Conservation (phyloP, 2,329 filamentous ascomycete genomes). For the Teratosphaeriaceae sp. region DNA sequence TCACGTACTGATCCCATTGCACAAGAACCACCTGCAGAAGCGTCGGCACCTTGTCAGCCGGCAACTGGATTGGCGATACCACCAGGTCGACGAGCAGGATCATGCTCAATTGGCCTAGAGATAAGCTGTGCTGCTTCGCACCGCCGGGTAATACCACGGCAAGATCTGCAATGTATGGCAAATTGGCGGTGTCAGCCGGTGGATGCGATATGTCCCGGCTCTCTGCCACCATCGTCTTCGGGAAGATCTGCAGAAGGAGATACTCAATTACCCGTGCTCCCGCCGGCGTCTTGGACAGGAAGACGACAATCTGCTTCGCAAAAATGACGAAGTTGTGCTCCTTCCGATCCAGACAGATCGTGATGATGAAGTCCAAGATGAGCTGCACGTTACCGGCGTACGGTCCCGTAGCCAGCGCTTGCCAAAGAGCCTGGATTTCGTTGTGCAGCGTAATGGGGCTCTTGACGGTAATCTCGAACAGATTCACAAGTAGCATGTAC, state of each 20-base stretch:
- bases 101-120: slow-evolving; percentile 83
- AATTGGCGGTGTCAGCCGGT: slow-evolving; percentile 63
- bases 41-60: slow-evolving; percentile 72
- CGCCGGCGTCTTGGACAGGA: slow-evolving; percentile 76
- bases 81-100: slow-evolving; percentile 94
- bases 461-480: slow-evolving; percentile 94
- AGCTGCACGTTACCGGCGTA: slow-evolving; percentile 91
- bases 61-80: slow-evolving; percentile 80
- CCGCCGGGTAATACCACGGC: slow-evolving; percentile 72
- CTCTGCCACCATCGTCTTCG: slow-evolving; percentile 95
- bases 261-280: slow-evolving; percentile 93
- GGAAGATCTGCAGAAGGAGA: slow-evolving; percentile 79
- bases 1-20: slow-evolving; percentile 95
- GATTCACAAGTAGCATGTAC: slow-evolving; percentile 89
- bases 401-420: slow-evolving; percentile 87
- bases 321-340: slow-evolving; percentile 99
- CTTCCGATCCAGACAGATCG: slow-evolving; percentile 81
- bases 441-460: slow-evolving; percentile 85
- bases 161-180: slow-evolving; percentile 89
- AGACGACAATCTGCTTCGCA: slow-evolving; percentile 96
- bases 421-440: slow-evolving; percentile 95
- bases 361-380: slow-evolving; percentile 94
- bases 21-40: slow-evolving; percentile 87
- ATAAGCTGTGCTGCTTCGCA: slow-evolving; percentile 80
- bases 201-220: slow-evolving; percentile 63